Evolutionary conservation across 2,329 filamentous ascomycete species (phyloP).

Genomic region (Aspergillus neoniger): DNA sequence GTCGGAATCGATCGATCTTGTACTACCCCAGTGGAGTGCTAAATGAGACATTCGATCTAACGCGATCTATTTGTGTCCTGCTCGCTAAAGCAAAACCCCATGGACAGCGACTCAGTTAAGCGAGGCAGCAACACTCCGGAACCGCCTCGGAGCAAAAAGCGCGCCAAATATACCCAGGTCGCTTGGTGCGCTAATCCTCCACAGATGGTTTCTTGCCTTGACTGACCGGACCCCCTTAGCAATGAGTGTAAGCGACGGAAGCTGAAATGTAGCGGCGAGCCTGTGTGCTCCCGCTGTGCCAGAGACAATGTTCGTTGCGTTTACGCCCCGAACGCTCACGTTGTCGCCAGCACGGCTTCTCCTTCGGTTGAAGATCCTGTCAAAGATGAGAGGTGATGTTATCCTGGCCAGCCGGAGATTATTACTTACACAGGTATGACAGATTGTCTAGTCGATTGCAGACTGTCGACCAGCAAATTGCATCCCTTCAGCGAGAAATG

Average conservation of each 20-base stretch:
- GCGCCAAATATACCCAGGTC: slow-evolving; percentile 39
- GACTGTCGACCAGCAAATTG: slow-evolving; percentile 31
- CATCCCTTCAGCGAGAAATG: slow-evolving; percentile 33
- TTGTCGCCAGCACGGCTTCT: background rate
- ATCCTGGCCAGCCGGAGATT: background rate
- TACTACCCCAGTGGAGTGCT: background rate
- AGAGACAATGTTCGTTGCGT: slow-evolving; percentile 64
- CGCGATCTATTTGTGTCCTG: background rate
- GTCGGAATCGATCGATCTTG: slow-evolving; percentile 1
- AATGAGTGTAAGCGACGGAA: slow-evolving; percentile 76
- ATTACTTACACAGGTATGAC: no score
- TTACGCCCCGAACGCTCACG: slow-evolving; percentile 64
- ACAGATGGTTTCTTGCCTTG: background rate
- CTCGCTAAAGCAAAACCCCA: background rate
- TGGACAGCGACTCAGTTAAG: slow-evolving; percentile 10
- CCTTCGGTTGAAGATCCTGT: slow-evolving; percentile 11
- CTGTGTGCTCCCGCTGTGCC: slow-evolving; percentile 65
- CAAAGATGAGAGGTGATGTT: slow-evolving; percentile 23
- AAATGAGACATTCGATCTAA: background rate
- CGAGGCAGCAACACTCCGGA: slow-evolving; percentile 18
- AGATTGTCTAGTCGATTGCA: slow-evolving; percentile 26
- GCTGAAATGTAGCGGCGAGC: slow-evolving; percentile 73
- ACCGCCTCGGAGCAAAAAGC: slow-evolving; percentile 30
- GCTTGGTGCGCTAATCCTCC: slow-evolving; percentile 31
- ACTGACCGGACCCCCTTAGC: slow-evolving; percentile 39